Percentiles rank a stretch among this genome's conserved stretches.
These are phyloP conservation scores for Pseudogymnoascus sp. DNA, from an alignment of 2,329 filamentous ascomycete species.

Conservation along the genomic window DNA sequence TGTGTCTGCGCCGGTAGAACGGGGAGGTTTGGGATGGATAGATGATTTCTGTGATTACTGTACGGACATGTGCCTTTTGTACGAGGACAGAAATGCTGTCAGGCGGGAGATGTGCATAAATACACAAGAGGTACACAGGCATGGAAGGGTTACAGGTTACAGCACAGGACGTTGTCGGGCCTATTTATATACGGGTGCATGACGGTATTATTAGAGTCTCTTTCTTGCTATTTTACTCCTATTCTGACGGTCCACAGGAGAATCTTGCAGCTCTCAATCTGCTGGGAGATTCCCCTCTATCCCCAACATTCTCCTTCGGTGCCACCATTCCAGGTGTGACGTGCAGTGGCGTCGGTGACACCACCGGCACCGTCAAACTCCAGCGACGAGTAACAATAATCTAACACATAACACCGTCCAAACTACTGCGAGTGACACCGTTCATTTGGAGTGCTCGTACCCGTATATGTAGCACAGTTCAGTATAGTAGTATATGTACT, in stretches of 20 bases:
- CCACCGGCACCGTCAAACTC: not conserved
- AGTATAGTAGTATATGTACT: too few relatives aligned
- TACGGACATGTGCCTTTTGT: not conserved
- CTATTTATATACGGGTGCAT: not conserved
- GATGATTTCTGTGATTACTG: not conserved
- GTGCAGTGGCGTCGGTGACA: not conserved
- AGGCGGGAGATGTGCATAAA: not conserved
- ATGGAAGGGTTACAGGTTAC: constrained; percentile 5
- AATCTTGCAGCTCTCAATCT: not conserved
- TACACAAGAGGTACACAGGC: not conserved
- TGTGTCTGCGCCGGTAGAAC: not conserved
- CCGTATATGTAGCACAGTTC: not conserved
- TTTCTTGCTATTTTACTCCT: not conserved
- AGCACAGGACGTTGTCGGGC: not conserved
- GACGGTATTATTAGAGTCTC: not conserved
- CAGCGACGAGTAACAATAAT: not conserved
- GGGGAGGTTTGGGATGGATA: not conserved
- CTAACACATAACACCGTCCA: not conserved
- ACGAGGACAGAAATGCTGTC: not conserved
- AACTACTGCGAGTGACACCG: not conserved
- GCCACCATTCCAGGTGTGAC: not conserved
- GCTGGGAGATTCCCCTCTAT: not conserved
- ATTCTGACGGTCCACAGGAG: not conserved
- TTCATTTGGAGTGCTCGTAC: not conserved
- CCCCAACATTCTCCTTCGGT: not conserved